phyloP scores from a whole-genome alignment of 805 yeast species.

The Candida sonorensis region DNA sequence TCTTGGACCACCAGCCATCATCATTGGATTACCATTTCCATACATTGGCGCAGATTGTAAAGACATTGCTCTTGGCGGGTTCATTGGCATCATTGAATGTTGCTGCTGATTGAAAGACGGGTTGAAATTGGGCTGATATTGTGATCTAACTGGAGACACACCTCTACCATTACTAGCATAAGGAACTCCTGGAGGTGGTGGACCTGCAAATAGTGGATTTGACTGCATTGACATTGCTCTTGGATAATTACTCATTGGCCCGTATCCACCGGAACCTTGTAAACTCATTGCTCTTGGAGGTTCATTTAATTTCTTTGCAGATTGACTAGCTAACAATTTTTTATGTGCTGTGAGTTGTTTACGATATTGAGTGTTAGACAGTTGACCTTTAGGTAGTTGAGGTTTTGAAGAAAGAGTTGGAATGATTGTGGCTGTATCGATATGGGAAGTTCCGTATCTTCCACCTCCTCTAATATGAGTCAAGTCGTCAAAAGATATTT shows the following conservation, averaged over 20 bases:
- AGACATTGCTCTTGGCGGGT: too few relatives aligned
- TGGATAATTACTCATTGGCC: constrained; percentile 4
- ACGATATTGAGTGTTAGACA: constrained; percentile 56
- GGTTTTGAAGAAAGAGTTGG: constrained; percentile 50
- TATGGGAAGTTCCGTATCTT: constrained; percentile 46
- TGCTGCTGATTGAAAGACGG: too few relatives aligned
- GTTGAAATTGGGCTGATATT: too few relatives aligned
- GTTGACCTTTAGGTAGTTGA: constrained; percentile 22
- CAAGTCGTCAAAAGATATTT: constrained; percentile 58
- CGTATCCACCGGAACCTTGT: constrained; percentile 8
- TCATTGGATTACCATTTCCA: too few relatives aligned
- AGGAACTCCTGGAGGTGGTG: too few relatives aligned
- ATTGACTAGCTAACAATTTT: constrained; percentile 38
- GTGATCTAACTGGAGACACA: too few relatives aligned
- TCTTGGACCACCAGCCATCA: too few relatives aligned
- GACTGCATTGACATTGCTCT: constrained; percentile 16
- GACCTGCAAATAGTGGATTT: too few relatives aligned
- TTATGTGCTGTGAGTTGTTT: constrained; percentile 63
- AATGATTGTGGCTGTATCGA: constrained; percentile 66
- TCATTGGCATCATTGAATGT: too few relatives aligned
- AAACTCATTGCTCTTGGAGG: constrained; percentile 32
- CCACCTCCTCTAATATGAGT: constrained; percentile 60
- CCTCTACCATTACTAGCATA: too few relatives aligned
- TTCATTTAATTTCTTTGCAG: constrained; percentile 24
- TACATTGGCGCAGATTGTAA: too few relatives aligned